A percentile compares a stretch with the other conserved stretches of the same genome.
Evolutionary conservation across 306 rosid genomes (phyloP).

Genomic region (Cajanus cajan): DNA sequence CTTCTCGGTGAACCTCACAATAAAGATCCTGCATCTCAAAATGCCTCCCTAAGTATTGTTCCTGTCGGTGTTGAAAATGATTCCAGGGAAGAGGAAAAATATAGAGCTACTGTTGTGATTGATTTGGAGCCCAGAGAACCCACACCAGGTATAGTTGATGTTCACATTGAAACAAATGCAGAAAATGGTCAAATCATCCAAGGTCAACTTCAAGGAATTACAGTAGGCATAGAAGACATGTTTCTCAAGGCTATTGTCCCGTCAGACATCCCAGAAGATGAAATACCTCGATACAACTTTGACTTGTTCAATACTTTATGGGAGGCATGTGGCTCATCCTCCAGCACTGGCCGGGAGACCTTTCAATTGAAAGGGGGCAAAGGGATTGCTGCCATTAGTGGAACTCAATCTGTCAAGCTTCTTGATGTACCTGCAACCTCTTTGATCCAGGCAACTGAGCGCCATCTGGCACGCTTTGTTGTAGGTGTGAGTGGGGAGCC

Average conservation of each 20-base stretch:
- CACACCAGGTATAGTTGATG: conserved; percentile 82
- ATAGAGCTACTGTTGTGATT: conserved; percentile 56
- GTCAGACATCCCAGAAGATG: conserved; percentile 47
- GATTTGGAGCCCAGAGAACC: conserved; percentile 97
- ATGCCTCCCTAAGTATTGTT: conserved; percentile 65
- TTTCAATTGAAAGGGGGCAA: conserved; percentile 84
- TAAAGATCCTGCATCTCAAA: conserved; percentile 42
- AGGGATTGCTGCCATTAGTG: conserved; percentile 82
- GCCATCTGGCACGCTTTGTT: conserved; percentile 67
- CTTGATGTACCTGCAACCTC: conserved; percentile 67
- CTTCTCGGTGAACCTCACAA: conserved; percentile 79
- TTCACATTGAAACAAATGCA: conserved; percentile 77
- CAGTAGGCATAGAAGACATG: conserved; percentile 93
- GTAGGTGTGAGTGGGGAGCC: conserved; percentile 83
- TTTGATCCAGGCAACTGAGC: conserved; percentile 74
- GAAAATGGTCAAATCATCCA: conserved; percentile 78
- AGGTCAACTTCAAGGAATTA: conserved; percentile 80
- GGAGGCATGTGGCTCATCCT: conserved; percentile 89
- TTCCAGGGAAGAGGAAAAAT: conserved; percentile 52
- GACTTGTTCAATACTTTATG: conserved; percentile 80
- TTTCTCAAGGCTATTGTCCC: conserved; percentile 82
- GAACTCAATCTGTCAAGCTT: conserved; percentile 90
- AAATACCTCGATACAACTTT: conserved; percentile 54
- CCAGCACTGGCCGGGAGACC: conserved; percentile 78
- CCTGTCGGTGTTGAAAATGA: conserved; percentile 56